Conservation (phyloP, 164 flowering plant genomes). For the Paratinospora sagittata region DNA sequence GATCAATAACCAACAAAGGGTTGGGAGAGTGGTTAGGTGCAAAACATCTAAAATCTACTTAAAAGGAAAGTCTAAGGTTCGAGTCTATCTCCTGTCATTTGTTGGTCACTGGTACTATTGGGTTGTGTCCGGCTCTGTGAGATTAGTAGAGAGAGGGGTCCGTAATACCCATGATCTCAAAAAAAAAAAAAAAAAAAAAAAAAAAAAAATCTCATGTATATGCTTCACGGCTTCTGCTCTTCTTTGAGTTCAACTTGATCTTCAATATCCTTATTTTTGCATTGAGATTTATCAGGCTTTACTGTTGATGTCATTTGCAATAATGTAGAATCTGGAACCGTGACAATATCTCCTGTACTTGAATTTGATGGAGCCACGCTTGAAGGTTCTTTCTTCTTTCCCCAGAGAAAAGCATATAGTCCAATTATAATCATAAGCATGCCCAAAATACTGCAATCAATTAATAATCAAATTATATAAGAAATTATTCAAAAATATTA, state of each 20-base stretch:
- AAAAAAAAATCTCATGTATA: too few relatives aligned
- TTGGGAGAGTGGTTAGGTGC: too few relatives aligned
- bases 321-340: neutral
- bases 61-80: too few relatives aligned
- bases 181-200: too few relatives aligned
- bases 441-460: conserved; percentile 31
- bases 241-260: neutral
- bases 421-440: conserved; percentile 31
- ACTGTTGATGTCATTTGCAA: neutral
- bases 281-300: neutral
- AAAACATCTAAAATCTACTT: too few relatives aligned
- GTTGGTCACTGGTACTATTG: too few relatives aligned
- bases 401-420: conserved; percentile 36
- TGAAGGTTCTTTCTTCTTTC: conserved; percentile 22
- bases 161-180: too few relatives aligned
- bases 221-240: neutral
- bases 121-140: too few relatives aligned
- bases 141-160: too few relatives aligned
- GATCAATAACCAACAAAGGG: too few relatives aligned
- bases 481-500: neutral
- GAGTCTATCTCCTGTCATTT: too few relatives aligned
- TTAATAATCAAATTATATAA: neutral
- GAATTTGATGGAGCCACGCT: neutral
- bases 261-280: neutral
- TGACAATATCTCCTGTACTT: neutral